Conservation (phyloP, 768 basidiomycete species). For the Dioszegia aurantiaca region DNA sequence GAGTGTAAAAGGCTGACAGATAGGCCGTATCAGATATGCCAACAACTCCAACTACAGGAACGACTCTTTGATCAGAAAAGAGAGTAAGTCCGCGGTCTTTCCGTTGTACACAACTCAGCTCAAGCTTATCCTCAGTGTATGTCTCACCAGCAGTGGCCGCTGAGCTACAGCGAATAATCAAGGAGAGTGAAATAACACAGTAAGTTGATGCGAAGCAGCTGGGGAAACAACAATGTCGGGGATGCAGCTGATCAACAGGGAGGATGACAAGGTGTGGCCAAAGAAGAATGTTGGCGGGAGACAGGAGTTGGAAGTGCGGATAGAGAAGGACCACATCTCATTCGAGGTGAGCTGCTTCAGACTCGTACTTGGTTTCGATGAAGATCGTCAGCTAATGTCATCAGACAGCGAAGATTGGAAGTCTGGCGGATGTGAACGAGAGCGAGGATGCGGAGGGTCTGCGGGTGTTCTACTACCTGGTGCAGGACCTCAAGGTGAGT, state of each 20-base stretch:
- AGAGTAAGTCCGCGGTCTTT: constrained; percentile 66
- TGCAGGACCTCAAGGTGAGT: constrained; percentile 93
- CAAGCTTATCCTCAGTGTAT: constrained; percentile 66
- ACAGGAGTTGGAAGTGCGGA: constrained; percentile 91
- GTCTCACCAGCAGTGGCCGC: constrained; percentile 86
- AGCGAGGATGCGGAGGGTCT: constrained; percentile 96
- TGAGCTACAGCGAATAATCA: constrained; percentile 90
- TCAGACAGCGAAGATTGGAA: constrained; percentile 97
- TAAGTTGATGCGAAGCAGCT: too few species aligned
- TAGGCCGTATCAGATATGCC: constrained; percentile 80
- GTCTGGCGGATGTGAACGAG: constrained; percentile 92
- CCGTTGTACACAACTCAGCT: neutral
- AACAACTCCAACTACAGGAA: constrained; percentile 99
- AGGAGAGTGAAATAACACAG: constrained; percentile 92
- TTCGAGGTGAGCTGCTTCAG: constrained; percentile 69
- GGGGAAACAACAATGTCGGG: too few species aligned
- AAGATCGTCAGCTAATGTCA: constrained; percentile 16
- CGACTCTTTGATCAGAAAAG: constrained; percentile 96
- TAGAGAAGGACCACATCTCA: constrained; percentile 92
- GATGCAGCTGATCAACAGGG: too few species aligned
- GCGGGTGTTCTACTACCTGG: constrained; percentile 95
- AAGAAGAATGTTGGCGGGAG: constrained; percentile 99
- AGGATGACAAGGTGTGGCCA: constrained; percentile 98
- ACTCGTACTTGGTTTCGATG: too few species aligned
- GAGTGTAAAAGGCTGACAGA: constrained; percentile 6